These are phyloP conservation scores for Hyphopichia burtonii DNA, from an alignment of 1,139 yeast genomes.

Conservation along the genomic window DNA sequence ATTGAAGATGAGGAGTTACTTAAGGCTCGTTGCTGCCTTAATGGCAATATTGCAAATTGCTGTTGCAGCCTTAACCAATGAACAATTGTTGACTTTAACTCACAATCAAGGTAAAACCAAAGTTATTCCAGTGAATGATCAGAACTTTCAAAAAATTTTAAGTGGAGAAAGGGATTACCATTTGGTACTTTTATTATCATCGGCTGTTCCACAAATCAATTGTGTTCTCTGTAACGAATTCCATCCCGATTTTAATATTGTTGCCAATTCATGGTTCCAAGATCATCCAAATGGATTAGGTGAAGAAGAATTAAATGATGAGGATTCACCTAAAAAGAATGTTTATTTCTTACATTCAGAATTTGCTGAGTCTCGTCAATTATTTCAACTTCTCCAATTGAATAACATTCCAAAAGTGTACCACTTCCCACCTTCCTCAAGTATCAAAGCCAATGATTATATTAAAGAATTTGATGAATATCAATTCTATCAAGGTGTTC, in stretches of 20 bases:
- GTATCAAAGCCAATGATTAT: constrained; percentile 25
- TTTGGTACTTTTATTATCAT: constrained; percentile 66
- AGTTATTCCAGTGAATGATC: constrained; percentile 50
- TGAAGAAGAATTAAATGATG: constrained; percentile 29
- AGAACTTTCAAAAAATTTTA: constrained; percentile 57
- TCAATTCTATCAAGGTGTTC: constrained; percentile 56
- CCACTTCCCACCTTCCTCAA: constrained; percentile 59
- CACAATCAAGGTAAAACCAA: constrained; percentile 19
- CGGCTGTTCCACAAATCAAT: constrained; percentile 69
- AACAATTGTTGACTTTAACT: constrained; percentile 23
- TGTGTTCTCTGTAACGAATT: constrained; percentile 75
- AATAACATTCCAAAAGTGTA: constrained; percentile 79
- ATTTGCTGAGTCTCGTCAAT: constrained; percentile 53
- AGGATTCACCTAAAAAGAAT: constrained; percentile 25
- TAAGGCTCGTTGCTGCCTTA: constrained; percentile 6
- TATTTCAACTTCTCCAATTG: constrained; percentile 57
- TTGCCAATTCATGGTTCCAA: constrained; percentile 59
- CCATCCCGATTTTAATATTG: constrained; percentile 60
- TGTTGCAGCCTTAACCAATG: constrained; percentile 28
- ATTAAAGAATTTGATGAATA: constrained; percentile 40
- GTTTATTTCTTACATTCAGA: constrained; percentile 77
- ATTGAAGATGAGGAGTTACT: neutral
- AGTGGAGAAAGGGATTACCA: constrained; percentile 72
- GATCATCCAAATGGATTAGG: constrained; percentile 37
- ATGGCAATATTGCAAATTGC: constrained; percentile 14